Percentiles rank a stretch among this genome's conserved stretches.
These are phyloP conservation scores for Gracilaria domingensis DNA, from an alignment of 23 red algal genomes.

Conservation along the genomic window DNA sequence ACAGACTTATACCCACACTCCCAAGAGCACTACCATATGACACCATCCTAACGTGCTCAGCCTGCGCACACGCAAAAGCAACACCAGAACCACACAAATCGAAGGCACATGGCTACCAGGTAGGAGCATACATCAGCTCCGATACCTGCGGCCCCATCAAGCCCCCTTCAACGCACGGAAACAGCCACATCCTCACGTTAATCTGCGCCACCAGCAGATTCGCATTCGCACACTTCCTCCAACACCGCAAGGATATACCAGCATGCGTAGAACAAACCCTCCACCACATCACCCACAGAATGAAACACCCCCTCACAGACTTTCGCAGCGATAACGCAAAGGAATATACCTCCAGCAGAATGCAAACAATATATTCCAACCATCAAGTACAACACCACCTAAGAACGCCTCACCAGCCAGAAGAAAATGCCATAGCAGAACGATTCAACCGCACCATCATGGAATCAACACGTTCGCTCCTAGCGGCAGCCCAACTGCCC, in stretches of 20 bases:
- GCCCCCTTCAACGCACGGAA: background rate
- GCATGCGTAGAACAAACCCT: background rate
- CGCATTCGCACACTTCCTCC: background rate
- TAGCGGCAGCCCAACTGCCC: background rate
- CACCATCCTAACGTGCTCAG: too few species aligned
- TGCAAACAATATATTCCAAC: background rate
- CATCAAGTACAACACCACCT: background rate
- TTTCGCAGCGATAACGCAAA: constrained; percentile 27
- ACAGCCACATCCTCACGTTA: constrained; percentile 16
- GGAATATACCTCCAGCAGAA: constrained; percentile 5
- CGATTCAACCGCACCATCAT: constrained; percentile 22
- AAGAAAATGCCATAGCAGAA: constrained; percentile 32
- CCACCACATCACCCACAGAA: too few species aligned
- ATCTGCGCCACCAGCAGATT: background rate
- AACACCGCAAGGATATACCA: constrained; percentile 11
- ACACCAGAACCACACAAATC: too few species aligned
- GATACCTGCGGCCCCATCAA: too few species aligned
- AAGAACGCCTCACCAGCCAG: constrained; percentile 9
- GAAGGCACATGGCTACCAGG: too few species aligned
- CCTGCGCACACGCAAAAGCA: too few species aligned
- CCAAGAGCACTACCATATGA: too few species aligned
- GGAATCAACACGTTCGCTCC: background rate
- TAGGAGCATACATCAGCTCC: too few species aligned
- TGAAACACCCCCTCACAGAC: background rate
- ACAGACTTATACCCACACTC: too few species aligned